Evolutionary conservation across 768 basidiomycete genomes (phyloP).

Genomic region (Dictyophora rubrovolvata): DNA sequence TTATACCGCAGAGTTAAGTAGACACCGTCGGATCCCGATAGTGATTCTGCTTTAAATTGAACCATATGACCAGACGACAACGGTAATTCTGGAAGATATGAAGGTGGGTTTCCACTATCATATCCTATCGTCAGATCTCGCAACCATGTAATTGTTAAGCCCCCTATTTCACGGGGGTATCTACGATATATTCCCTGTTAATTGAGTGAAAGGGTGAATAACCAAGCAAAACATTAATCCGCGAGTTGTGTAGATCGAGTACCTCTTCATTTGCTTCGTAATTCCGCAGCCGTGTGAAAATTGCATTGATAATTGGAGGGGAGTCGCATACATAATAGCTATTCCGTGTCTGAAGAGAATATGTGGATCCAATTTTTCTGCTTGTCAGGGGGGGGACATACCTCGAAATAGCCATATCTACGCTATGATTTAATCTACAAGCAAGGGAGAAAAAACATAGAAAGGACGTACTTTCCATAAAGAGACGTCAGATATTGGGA

Average conservation of each 20-base stretch:
- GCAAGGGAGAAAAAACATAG: neutral
- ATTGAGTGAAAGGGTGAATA: neutral
- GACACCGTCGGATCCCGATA: conserved; percentile 35
- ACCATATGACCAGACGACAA: conserved; percentile 82
- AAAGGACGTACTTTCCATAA: conserved; percentile 41
- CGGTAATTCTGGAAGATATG: conserved; percentile 49
- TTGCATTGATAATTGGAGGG: conserved; percentile 49
- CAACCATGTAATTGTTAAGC: conserved; percentile 48
- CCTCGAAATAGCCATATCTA: conserved; percentile 72
- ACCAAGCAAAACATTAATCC: conserved; percentile 5
- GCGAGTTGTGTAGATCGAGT: conserved; percentile 1
- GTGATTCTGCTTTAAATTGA: conserved; percentile 51
- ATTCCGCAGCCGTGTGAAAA: conserved; percentile 59
- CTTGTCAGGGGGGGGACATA: conserved; percentile 16
- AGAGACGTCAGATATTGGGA: conserved; percentile 49
- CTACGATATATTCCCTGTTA: conserved; percentile 19
- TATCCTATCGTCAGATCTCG: conserved; percentile 72
- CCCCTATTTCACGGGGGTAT: conserved; percentile 56
- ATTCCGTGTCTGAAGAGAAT: conserved; percentile 53
- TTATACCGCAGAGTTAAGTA: conserved; percentile 63
- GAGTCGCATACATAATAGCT: conserved; percentile 75
- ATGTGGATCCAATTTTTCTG: neutral
- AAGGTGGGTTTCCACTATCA: conserved; percentile 65
- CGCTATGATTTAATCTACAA: conserved; percentile 16
- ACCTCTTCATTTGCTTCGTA: conserved; percentile 32